These are phyloP conservation scores for Ogataea henricii DNA, from an alignment of 805 yeast species.

Conservation along the genomic window DNA sequence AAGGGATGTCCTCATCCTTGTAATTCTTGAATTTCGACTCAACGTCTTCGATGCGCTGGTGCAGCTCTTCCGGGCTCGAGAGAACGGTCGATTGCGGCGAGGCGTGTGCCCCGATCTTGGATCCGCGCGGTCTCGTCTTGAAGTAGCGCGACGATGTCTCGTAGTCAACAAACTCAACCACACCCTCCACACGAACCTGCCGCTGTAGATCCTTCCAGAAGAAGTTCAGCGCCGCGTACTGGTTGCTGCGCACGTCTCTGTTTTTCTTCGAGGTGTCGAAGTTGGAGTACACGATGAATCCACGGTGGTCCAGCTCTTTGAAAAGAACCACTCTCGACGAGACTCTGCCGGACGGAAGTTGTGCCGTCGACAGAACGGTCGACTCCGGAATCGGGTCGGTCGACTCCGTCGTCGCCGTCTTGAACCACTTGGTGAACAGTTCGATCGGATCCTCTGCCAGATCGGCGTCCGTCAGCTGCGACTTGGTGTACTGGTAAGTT, in stretches of 20 bases:
- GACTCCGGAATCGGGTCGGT: conserved; percentile 76
- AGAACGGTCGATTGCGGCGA: conserved; percentile 80
- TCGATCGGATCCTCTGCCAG: conserved; percentile 62
- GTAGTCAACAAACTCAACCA: conserved; percentile 67
- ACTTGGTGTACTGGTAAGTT: conserved; percentile 83
- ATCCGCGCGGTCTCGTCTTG: conserved; percentile 87
- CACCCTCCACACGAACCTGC: conserved; percentile 91
- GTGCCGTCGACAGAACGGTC: conserved; percentile 84
- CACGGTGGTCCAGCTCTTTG: conserved; percentile 84
- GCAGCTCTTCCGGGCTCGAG: conserved; percentile 59
- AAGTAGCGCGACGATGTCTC: conserved; percentile 80
- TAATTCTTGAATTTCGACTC: conserved; percentile 58
- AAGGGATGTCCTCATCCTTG: conserved; percentile 66
- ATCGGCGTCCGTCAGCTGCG: conserved; percentile 54
- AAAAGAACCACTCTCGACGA: conserved; percentile 82
- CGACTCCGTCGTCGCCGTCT: conserved; percentile 60
- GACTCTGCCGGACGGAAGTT: conserved; percentile 86
- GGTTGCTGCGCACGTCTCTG: conserved; percentile 67
- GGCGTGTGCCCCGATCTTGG: conserved; percentile 96
- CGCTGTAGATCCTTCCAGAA: conserved; percentile 92
- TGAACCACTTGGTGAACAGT: conserved; percentile 85
- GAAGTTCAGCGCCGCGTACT: conserved; percentile 79
- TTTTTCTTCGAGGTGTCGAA: conserved; percentile 88
- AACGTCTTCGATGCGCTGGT: conserved; percentile 47
- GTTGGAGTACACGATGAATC: conserved; percentile 87